Percentiles rank a stretch among this genome's conserved stretches.
Evolutionary conservation across 192 early-diverging fungal genomes (phyloP).

Genomic region (Coemansia aciculifera): DNA sequence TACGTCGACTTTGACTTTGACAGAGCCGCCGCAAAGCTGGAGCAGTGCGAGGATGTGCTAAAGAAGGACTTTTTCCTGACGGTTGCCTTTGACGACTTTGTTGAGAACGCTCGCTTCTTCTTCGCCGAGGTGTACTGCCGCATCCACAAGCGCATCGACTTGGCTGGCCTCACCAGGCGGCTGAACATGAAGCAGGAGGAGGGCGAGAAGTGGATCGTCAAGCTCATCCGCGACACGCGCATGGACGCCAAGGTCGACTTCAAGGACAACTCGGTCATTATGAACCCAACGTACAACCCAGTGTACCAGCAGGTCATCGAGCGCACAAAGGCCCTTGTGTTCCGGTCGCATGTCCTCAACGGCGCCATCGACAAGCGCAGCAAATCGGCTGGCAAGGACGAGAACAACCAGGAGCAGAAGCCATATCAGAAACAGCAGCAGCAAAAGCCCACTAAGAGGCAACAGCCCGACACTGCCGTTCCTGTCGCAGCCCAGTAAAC

Average conservation of each 20-base stretch:
- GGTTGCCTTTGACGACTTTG: slow-evolving; percentile 85
- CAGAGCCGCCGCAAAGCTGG: slow-evolving; percentile 80
- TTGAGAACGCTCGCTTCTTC: slow-evolving; percentile 90
- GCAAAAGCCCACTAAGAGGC: slow-evolving; percentile 32
- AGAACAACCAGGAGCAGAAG: slow-evolving; percentile 30
- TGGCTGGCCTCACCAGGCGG: slow-evolving; percentile 78
- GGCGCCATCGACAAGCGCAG: slow-evolving; percentile 87
- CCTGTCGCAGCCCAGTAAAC: slow-evolving; percentile 29
- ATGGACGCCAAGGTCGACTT: slow-evolving; percentile 98
- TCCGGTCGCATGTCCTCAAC: slow-evolving; percentile 86
- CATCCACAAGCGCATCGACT: slow-evolving; percentile 95
- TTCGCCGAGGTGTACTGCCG: slow-evolving; percentile 97
- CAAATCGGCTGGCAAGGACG: slow-evolving; percentile 34
- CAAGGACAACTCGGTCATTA: slow-evolving; percentile 91
- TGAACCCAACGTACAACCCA: slow-evolving; percentile 84
- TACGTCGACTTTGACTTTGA: slow-evolving; percentile 97
- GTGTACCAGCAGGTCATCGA: slow-evolving; percentile 97
- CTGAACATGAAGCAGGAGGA: slow-evolving; percentile 85
- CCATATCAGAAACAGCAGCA: slow-evolving; percentile 27
- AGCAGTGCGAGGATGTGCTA: slow-evolving; percentile 85
- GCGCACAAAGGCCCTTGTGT: slow-evolving; percentile 86
- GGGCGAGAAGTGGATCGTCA: slow-evolving; percentile 97
- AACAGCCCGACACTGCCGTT: slow-evolving; percentile 22
- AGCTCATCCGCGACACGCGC: slow-evolving; percentile 92
- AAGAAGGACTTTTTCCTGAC: slow-evolving; percentile 91